Evolutionary conservation across 2,329 filamentous ascomycete genomes (phyloP).

Genomic region (Aspergillus novoparasiticus): DNA sequence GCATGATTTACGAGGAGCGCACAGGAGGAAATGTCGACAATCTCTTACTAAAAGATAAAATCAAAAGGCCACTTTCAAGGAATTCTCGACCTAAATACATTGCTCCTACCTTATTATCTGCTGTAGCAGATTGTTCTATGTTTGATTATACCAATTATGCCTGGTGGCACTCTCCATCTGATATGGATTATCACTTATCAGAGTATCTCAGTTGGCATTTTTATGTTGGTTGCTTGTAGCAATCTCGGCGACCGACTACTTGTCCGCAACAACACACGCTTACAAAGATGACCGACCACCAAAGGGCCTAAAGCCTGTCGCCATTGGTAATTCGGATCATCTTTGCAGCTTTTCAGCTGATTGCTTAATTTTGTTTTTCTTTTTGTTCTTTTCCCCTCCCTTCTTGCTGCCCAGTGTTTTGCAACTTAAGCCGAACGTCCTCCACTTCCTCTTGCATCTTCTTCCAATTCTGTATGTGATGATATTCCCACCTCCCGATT

Average conservation of each 20-base stretch:
- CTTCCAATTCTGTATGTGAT: slow-evolving; percentile 8
- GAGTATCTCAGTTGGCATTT: background rate
- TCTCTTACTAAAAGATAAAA: background rate
- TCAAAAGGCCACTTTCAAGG: background rate
- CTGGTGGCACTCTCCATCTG: background rate
- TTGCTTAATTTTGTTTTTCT: background rate
- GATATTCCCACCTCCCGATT: slow-evolving; percentile 8
- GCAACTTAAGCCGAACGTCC: background rate
- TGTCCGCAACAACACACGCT: background rate
- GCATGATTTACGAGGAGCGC: slow-evolving; percentile 22
- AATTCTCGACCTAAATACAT: background rate
- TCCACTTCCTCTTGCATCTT: slow-evolving; percentile 4
- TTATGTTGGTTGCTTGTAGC: background rate
- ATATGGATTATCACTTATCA: background rate
- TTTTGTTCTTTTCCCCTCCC: background rate
- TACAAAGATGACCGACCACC: background rate
- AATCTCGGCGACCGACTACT: background rate
- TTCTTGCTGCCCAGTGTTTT: background rate
- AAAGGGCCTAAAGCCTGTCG: background rate
- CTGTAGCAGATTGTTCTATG: background rate
- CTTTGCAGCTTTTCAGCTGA: slow-evolving; percentile 1
- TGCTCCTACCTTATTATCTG: background rate
- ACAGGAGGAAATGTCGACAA: background rate
- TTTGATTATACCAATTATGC: background rate
- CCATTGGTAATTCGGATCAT: background rate